Conservation (phyloP, 2,329 filamentous ascomycete species). For the Ceratocystis diversiconidia region DNA sequence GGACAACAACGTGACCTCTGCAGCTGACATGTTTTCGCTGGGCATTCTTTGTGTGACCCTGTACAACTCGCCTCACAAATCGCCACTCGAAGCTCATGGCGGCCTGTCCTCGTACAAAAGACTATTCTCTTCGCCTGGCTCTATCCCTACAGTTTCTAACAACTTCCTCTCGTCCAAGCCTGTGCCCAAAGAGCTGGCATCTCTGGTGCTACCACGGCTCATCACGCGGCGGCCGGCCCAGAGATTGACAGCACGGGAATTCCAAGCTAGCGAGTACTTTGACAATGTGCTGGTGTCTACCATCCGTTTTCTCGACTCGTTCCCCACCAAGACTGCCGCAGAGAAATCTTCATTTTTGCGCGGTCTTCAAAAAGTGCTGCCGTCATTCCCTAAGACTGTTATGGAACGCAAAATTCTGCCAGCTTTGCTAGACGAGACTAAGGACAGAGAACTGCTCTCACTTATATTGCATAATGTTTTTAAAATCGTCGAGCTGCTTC, state of each 20-base stretch:
- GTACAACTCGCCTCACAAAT: slow-evolving; percentile 87
- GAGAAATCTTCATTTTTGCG: slow-evolving; percentile 89
- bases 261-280: slow-evolving; percentile 91
- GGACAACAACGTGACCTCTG: slow-evolving; percentile 70
- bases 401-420: slow-evolving; percentile 90
- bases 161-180: slow-evolving; percentile 70
- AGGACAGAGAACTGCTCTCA: slow-evolving; percentile 75
- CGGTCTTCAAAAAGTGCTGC: slow-evolving; percentile 71
- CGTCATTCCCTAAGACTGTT: slow-evolving; percentile 84
- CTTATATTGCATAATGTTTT: slow-evolving; percentile 85
- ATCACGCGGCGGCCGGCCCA: slow-evolving; percentile 80
- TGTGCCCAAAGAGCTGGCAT: slow-evolving; percentile 63
- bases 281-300: slow-evolving; percentile 94
- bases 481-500: slow-evolving; percentile 68
- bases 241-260: slow-evolving; percentile 74
- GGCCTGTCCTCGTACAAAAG: slow-evolving; percentile 77
- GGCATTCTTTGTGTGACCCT: slow-evolving; percentile 77
- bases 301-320: slow-evolving; percentile 80
- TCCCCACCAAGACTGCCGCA: slow-evolving; percentile 79
- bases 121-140: slow-evolving; percentile 62
- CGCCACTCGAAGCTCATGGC: slow-evolving; percentile 68
- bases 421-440: slow-evolving; percentile 79
- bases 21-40: slow-evolving; percentile 86
- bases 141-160: slow-evolving; percentile 65
- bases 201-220: slow-evolving; percentile 65